Evolutionary conservation across 305 asterid genomes (phyloP).

Genomic region (Euphrasia arctica): DNA sequence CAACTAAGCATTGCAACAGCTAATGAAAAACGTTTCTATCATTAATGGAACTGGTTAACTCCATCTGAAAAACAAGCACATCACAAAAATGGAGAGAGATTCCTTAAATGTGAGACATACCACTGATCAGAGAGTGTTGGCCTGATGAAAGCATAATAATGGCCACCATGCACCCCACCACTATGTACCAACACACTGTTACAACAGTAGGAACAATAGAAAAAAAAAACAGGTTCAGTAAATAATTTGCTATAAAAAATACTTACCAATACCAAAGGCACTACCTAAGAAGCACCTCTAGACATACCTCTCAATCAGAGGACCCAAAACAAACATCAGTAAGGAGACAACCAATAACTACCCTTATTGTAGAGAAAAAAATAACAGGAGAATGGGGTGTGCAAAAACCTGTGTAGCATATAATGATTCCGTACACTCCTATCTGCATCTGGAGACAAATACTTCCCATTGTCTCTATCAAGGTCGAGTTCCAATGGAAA

Average conservation of each 20-base stretch:
- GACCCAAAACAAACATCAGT: slow-evolving; percentile 20
- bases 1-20: slow-evolving; percentile 2
- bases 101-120: slow-evolving; percentile 36
- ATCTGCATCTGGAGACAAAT: slow-evolving; percentile 94
- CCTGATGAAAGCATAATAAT: slow-evolving; percentile 93
- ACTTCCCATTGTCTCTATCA: slow-evolving; percentile 90
- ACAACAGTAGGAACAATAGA: slow-evolving; percentile 25
- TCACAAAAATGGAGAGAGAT: neutral
- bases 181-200: slow-evolving; percentile 95
- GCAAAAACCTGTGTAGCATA: slow-evolving; percentile 81
- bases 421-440: slow-evolving; percentile 90
- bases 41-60: slow-evolving; percentile 20
- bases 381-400: slow-evolving; percentile 16
- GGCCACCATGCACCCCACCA: slow-evolving; percentile 98
- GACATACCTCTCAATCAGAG: slow-evolving; percentile 2
- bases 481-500: slow-evolving; percentile 97
- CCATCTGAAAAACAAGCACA: slow-evolving; percentile 1
- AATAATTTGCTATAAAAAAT: slow-evolving; percentile 1
- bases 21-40: slow-evolving; percentile 13
- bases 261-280: slow-evolving; percentile 8
- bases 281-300: slow-evolving; percentile 10
- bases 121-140: slow-evolving; percentile 90
- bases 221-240: slow-evolving; percentile 19
- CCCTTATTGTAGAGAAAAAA: neutral
- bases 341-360: slow-evolving; percentile 8